A percentile compares a stretch with the other conserved stretches of the same genome.
Evolutionary conservation across 2,329 filamentous ascomycete species (phyloP).

Genomic region (Fusarium secorum): DNA sequence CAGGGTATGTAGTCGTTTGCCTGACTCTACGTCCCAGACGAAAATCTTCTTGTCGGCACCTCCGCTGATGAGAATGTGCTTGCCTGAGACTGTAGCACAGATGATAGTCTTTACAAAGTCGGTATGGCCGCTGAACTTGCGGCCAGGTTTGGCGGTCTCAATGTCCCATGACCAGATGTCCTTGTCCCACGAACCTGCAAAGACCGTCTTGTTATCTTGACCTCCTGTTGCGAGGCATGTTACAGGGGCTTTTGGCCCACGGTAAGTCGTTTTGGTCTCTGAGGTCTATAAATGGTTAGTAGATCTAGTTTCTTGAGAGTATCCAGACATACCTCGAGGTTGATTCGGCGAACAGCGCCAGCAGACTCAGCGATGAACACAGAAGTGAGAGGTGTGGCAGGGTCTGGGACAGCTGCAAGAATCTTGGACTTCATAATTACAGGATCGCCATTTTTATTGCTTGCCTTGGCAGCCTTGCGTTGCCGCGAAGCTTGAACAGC

Average conservation of each 20-base stretch:
- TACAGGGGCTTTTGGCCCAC: conserved; percentile 80
- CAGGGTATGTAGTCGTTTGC: conserved; percentile 75
- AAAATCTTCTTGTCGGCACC: conserved; percentile 82
- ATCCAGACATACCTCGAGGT: conserved; percentile 69
- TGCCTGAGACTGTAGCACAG: conserved; percentile 66
- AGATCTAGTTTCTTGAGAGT: too few relatives aligned
- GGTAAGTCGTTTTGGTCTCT: conserved; percentile 59
- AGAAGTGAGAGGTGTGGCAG: conserved; percentile 61
- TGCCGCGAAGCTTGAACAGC: conserved; percentile 57
- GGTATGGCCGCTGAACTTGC: conserved; percentile 75
- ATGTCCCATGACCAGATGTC: conserved; percentile 85
- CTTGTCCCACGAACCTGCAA: conserved; percentile 95
- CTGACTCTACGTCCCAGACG: conserved; percentile 79
- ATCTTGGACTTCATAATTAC: conserved; percentile 86
- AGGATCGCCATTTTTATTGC: conserved; percentile 83
- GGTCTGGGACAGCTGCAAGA: conserved; percentile 75
- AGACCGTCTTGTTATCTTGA: conserved; percentile 66
- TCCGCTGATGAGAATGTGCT: conserved; percentile 74
- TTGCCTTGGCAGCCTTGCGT: conserved; percentile 73
- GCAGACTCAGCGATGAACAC: conserved; percentile 88
- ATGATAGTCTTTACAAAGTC: conserved; percentile 92
- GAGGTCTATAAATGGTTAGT: conserved; percentile 42
- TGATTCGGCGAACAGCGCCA: conserved; percentile 78
- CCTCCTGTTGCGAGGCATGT: conserved; percentile 77
- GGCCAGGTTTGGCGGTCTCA: conserved; percentile 60